Base-by-base conservation (phyloP, 768 basidiomycete genomes). In the Obba rivulosa region DNA sequence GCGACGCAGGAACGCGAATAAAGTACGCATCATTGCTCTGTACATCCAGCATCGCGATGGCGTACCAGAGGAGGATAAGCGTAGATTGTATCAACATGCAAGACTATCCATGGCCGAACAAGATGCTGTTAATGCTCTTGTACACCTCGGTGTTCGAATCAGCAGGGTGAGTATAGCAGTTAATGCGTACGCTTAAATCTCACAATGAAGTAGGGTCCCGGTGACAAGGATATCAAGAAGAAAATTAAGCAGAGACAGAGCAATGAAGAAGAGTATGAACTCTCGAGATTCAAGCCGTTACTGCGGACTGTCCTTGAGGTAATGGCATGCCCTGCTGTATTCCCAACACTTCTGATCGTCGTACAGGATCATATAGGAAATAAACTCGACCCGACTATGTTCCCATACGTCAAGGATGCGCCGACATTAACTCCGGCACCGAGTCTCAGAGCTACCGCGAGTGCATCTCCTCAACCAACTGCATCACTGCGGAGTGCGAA, bases 1-100 rank as follows among this genome's bases (percentile, higher is more conserved):
- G 23, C 22, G n/a, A 3, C 46, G 34, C 61, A 96, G 92, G 44
- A 90, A 89, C 58, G 67, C 74, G 43, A 93, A 92, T 68, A 99
- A 99, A 76, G 92, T 97, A 36, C 88, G 96, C 37, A 87, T 99
- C 57, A 88, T 99, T 50, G 91, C 95, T 16, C 74, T 98, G 23
- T 99, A 98, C 63, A 90, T 98, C 57, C 85, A 95, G 64, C 78
- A 84, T 65, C 84, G 94, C 23, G 96, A 98, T 58, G 96, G 96
- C 34, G 95, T 98, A 17, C 93, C 96, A n/a, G 94, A 97, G 45
- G 96, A 98, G 62, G 96, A 99, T 67, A 83, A 91, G 47, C 81
- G 94, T 51, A 76, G 96, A 49, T 66, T 99, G 49, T 98, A 93
- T 65, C 93, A 98, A 62, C 96, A 99, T 63, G 96, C 95, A 17